phyloP scores from a whole-genome alignment of 2,329 filamentous ascomycete genomes.

The Diaporthe amygdali region DNA sequence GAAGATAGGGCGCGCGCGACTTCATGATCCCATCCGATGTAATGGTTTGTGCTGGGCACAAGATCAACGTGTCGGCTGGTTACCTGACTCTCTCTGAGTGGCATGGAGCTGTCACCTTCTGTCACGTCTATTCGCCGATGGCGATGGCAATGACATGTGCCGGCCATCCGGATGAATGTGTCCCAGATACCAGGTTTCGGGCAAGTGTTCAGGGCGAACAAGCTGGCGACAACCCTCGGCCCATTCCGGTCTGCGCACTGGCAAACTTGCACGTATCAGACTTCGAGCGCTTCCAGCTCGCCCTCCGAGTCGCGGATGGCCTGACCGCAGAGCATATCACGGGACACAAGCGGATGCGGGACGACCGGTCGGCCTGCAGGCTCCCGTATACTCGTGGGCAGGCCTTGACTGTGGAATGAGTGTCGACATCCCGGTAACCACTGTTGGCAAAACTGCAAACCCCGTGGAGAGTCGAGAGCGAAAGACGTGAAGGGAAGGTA shows the following conservation, averaged over 20 bases:
- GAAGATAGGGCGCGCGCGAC: background rate
- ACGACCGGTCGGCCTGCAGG: background rate
- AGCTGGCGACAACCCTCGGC: background rate
- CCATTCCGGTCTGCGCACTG: background rate
- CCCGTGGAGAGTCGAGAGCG: background rate
- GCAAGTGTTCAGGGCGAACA: background rate
- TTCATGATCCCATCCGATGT: background rate
- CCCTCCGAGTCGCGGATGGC: background rate
- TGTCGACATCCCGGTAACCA: background rate
- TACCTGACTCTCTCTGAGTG: background rate
- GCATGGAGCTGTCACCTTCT: background rate
- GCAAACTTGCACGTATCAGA: background rate
- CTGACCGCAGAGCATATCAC: conserved; percentile 9
- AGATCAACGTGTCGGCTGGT: background rate
- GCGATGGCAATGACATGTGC: background rate
- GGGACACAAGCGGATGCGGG: background rate
- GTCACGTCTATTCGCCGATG: background rate
- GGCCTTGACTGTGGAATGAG: background rate
- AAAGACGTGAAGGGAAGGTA: background rate
- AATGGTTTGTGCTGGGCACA: background rate
- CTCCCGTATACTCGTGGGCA: background rate
- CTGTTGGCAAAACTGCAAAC: background rate
- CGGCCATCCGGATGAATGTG: background rate
- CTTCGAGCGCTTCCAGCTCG: background rate
- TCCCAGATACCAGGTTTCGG: conserved; percentile 7